phyloP scores from a whole-genome alignment of 768 basidiomycete genomes.

The Termitomyces sp. region DNA sequence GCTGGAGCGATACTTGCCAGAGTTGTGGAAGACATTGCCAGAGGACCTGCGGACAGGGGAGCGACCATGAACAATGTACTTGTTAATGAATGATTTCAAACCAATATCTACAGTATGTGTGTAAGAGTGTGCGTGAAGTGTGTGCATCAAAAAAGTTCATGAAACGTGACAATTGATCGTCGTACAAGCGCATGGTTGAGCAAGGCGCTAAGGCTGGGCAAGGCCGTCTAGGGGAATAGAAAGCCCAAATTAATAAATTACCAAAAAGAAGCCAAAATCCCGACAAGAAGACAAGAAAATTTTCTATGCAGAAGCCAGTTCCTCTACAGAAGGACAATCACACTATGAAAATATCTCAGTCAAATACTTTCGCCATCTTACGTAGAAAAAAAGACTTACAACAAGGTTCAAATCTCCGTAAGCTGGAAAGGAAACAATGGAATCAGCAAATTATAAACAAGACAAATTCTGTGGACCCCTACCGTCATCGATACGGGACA shows the following conservation, averaged over 20 bases:
- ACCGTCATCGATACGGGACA: conserved; percentile 93
- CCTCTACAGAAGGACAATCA: conserved; percentile 84
- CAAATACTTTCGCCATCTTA: neutral
- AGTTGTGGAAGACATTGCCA: conserved; percentile 31
- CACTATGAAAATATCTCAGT: conserved; percentile 45
- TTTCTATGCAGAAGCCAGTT: conserved; percentile 44
- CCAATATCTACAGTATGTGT: neutral
- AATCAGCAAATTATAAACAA: conserved; percentile 1
- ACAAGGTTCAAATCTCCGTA: conserved; percentile 92
- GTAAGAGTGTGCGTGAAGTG: no score
- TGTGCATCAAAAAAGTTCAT: conserved; percentile 4
- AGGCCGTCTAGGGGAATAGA: conserved; percentile 51
- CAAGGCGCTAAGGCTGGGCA: conserved; percentile 44
- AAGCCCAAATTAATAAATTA: conserved; percentile 24
- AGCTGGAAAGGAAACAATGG: conserved; percentile 39
- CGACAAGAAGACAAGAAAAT: neutral
- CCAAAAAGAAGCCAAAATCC: neutral
- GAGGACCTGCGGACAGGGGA: conserved; percentile 16
- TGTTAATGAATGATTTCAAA: no score
- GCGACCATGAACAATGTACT: neutral
- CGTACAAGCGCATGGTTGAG: conserved; percentile 59
- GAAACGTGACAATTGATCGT: conserved; percentile 4
- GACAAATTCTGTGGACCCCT: conserved; percentile 22
- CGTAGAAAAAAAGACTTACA: conserved; percentile 43
- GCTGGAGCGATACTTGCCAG: conserved; percentile 37